phyloP scores from a whole-genome alignment of 169 alveolate genomes.

The Cryptosporidium canis region DNA sequence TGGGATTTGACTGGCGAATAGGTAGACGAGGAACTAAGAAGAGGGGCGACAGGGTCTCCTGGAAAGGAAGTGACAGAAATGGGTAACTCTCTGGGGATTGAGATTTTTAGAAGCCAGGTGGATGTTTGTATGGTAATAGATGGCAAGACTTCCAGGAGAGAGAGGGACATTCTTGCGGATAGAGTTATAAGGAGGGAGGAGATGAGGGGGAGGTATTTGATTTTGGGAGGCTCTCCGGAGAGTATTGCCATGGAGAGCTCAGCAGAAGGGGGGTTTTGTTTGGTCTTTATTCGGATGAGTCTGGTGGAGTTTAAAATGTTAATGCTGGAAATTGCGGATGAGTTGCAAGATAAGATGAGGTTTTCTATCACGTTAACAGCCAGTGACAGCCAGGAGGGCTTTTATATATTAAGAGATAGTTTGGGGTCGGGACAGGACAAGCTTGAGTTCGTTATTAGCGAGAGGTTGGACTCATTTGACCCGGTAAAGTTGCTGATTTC shows the following conservation, averaged over 20 bases:
- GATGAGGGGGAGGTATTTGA: neutral
- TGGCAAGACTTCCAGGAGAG: neutral
- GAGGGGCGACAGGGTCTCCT: neutral
- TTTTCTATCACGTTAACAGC: neutral
- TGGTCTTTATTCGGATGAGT: constrained; percentile 4
- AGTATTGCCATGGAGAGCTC: neutral
- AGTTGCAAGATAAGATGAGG: neutral
- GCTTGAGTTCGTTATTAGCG: neutral
- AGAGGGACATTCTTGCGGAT: neutral
- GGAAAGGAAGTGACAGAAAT: neutral
- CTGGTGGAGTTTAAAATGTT: neutral
- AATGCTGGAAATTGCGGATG: neutral
- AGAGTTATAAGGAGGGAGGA: neutral
- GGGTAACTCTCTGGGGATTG: constrained; percentile 11
- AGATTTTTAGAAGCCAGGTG: constrained; percentile 2
- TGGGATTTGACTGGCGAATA: neutral
- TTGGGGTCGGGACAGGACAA: neutral
- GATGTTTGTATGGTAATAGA: constrained; percentile 3
- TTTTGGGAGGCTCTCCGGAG: neutral
- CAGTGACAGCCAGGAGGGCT: neutral
- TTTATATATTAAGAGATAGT: neutral
- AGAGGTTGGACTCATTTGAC: neutral
- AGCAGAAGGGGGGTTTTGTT: neutral
- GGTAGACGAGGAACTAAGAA: neutral
- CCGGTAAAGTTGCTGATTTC: neutral